phyloP scores from a whole-genome alignment of 495 filamentous ascomycete genomes.

The Lophiotrema nucula region DNA sequence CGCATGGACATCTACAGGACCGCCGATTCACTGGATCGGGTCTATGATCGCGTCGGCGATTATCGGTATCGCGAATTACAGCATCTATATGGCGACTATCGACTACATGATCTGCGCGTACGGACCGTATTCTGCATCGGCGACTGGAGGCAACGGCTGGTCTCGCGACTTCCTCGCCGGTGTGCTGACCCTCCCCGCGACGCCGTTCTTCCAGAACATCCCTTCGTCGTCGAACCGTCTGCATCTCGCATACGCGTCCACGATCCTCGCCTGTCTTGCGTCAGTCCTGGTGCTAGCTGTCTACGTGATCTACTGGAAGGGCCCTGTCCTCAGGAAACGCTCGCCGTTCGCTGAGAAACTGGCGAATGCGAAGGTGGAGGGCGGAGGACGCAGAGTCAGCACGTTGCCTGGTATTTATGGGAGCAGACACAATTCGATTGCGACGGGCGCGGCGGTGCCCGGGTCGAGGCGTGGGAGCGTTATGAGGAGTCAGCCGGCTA shows the following conservation, averaged over 20 bases:
- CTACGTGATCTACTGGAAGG: constrained; percentile 76
- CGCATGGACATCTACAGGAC: constrained; percentile 61
- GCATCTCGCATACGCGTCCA: constrained; percentile 67
- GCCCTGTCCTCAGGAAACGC: constrained; percentile 63
- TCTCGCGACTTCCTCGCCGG: constrained; percentile 71
- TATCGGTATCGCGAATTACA: constrained; percentile 66
- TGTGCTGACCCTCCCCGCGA: constrained; percentile 57
- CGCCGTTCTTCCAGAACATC: constrained; percentile 62
- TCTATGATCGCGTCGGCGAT: constrained; percentile 62
- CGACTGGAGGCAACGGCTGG: constrained; percentile 74
- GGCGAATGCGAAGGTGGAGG: constrained; percentile 2
- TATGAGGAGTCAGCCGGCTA: not conserved
- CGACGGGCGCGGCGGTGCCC: not conserved
- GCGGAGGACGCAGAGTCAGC: constrained; percentile 15
- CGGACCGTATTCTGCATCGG: constrained; percentile 74
- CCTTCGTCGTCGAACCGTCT: constrained; percentile 47
- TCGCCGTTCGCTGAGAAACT: constrained; percentile 69
- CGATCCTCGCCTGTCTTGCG: constrained; percentile 70
- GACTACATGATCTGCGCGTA: constrained; percentile 85
- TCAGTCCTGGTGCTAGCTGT: constrained; percentile 68
- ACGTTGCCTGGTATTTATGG: constrained; percentile 16
- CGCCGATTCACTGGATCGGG: constrained; percentile 62
- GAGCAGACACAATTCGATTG: constrained; percentile 11
- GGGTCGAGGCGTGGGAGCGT: constrained; percentile 12
- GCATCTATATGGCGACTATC: constrained; percentile 77